Percentiles rank a stretch among this genome's conserved stretches.
phyloP scores from a whole-genome alignment of 192 early-diverging fungal species.

The Rhizoclosmatium sp. region DNA sequence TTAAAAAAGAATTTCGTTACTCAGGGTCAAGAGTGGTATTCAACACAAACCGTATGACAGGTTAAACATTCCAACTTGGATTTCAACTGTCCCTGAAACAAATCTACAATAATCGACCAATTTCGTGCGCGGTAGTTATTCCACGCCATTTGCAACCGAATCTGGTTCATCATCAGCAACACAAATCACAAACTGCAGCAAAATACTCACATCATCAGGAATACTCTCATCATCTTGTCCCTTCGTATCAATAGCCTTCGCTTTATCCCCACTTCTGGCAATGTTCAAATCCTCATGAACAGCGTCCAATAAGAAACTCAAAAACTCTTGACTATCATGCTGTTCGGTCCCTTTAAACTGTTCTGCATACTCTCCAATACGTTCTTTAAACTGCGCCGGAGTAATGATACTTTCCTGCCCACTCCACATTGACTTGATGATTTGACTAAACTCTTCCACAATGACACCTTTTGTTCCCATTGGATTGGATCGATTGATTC shows the following conservation, averaged over 20 bases:
- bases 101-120: constrained; percentile 82
- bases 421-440: constrained; percentile 86
- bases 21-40: not conserved
- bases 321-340: constrained; percentile 97
- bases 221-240: constrained; percentile 68
- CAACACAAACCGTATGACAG: constrained; percentile 63
- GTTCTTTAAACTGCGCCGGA: constrained; percentile 76
- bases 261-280: constrained; percentile 42
- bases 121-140: constrained; percentile 75
- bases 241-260: constrained; percentile 60
- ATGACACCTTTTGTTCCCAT: constrained; percentile 78
- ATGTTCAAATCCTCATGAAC: constrained; percentile 93
- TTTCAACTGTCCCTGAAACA: constrained; percentile 89
- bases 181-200: not conserved
- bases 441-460: constrained; percentile 76
- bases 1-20: too few relatives aligned
- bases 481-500: constrained; percentile 72
- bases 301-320: constrained; percentile 86
- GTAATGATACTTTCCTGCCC: constrained; percentile 78
- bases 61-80: constrained; percentile 73
- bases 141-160: constrained; percentile 67
- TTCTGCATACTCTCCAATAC: constrained; percentile 76
- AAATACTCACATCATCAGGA: constrained; percentile 56
- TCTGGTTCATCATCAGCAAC: constrained; percentile 4
- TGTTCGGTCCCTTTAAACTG: constrained; percentile 91